phyloP scores from a whole-genome alignment of 1,139 yeast species.

The Taphrina wiesneri region DNA sequence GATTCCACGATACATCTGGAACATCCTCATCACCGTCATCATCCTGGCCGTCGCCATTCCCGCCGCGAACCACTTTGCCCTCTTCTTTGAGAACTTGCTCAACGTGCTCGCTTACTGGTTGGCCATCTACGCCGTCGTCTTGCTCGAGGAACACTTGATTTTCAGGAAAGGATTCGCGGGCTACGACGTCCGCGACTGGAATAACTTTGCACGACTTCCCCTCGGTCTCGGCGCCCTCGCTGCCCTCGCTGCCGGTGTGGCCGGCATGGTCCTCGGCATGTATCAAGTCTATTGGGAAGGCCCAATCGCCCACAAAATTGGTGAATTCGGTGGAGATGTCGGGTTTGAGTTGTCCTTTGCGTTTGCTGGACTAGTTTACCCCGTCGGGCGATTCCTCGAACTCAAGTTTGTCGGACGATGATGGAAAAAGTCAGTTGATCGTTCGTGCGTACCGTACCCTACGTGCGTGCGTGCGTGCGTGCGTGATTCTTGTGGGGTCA shows the following conservation, averaged over 20 bases:
- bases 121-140: conserved; percentile 76
- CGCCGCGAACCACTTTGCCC: conserved; percentile 70
- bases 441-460: no score
- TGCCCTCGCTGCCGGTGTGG: conserved; percentile 80
- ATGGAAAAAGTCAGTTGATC: no score
- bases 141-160: conserved; percentile 74
- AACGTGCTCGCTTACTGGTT: conserved; percentile 86
- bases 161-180: conserved; percentile 63
- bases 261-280: conserved; percentile 86
- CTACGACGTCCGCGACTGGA: conserved; percentile 65
- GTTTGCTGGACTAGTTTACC: conserved; percentile 68
- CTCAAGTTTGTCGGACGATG: conserved; percentile 34
- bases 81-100: conserved; percentile 82
- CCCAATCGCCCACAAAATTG: conserved; percentile 62
- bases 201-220: conserved; percentile 61
- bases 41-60: conserved; percentile 86
- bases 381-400: conserved; percentile 66
- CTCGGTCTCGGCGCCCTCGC: conserved; percentile 73
- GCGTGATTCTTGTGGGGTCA: not conserved
- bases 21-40: conserved; percentile 69
- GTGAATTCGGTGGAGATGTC: conserved; percentile 74
- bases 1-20: conserved; percentile 82
- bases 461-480: not conserved
- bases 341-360: conserved; percentile 78
- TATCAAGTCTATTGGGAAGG: conserved; percentile 81